Evolutionary conservation across 805 yeast genomes (phyloP).

Genomic region (Blastobotrys chiropterorum): DNA sequence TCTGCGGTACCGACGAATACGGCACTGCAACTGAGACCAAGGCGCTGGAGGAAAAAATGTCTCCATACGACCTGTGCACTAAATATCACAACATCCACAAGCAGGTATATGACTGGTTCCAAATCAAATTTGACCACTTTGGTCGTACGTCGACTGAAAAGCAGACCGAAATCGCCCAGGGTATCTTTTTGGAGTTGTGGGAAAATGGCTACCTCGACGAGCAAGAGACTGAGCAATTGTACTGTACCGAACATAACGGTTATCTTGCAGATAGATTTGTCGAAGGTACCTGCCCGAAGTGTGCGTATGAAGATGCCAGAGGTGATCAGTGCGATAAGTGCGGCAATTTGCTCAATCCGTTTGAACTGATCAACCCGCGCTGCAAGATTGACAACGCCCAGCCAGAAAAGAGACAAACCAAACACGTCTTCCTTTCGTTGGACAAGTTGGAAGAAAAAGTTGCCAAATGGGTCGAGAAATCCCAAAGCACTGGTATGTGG

Average conservation of each 20-base stretch:
- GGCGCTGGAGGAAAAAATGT: conserved; percentile 86
- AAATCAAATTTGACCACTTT: conserved; percentile 86
- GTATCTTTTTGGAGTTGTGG: conserved; percentile 70
- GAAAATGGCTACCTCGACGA: conserved; percentile 81
- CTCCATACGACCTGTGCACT: conserved; percentile 85
- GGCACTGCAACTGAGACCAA: conserved; percentile 99
- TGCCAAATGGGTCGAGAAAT: conserved; percentile 61
- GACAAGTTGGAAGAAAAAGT: conserved; percentile 78
- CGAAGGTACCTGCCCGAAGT: conserved; percentile 95
- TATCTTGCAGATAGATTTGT: conserved; percentile 94
- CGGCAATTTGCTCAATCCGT: conserved; percentile 83
- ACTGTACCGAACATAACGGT: conserved; percentile 84
- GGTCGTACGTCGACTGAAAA: conserved; percentile 92
- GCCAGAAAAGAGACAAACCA: conserved; percentile 76
- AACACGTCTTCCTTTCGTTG: conserved; percentile 76
- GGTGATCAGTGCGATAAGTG: conserved; percentile 99
- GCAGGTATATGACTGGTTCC: conserved; percentile 94
- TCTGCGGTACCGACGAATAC: conserved; percentile 98
- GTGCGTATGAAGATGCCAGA: conserved; percentile 93
- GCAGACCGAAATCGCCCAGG: conserved; percentile 95
- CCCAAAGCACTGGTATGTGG: conserved; percentile 77
- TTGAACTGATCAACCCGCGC: conserved; percentile 89
- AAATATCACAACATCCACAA: conserved; percentile 83
- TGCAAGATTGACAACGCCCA: conserved; percentile 85
- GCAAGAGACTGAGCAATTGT: conserved; percentile 81